phyloP scores from a whole-genome alignment of 2,329 filamentous ascomycete genomes.

The Fusarium graminum region DNA sequence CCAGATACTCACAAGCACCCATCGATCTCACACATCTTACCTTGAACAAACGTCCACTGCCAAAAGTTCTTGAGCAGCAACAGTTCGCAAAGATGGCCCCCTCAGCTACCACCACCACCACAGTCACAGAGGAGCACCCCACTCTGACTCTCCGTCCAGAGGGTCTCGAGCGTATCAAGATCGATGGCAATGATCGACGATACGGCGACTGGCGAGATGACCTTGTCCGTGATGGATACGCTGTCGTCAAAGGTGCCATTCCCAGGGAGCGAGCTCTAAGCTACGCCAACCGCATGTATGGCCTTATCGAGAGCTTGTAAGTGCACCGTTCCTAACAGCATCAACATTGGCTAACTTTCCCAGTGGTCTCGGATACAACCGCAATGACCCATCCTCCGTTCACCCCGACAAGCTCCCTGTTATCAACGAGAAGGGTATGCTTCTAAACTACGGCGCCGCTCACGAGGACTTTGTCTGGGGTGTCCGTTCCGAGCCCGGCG shows the following conservation, averaged over 20 bases:
- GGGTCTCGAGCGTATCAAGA: conserved; percentile 40
- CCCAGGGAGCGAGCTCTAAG: conserved; percentile 40
- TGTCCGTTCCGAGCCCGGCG: conserved; percentile 60
- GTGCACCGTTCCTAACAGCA: fast-evolving
- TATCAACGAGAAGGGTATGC: conserved; percentile 60
- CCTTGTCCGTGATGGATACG: conserved; percentile 40
- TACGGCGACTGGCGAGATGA: conserved; percentile 46
- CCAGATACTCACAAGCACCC: not conserved
- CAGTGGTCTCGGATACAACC: conserved; percentile 40
- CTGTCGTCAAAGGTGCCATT: conserved; percentile 41
- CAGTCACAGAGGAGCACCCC: conserved; percentile 26
- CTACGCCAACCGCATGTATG: conserved; percentile 45
- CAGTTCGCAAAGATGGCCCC: conserved; percentile 17
- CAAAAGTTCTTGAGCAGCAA: not conserved
- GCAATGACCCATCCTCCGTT: conserved; percentile 34
- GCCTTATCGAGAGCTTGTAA: conserved; percentile 44
- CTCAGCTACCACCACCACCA: conserved; percentile 24
- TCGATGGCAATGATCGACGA: conserved; percentile 36
- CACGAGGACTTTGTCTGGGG: conserved; percentile 65
- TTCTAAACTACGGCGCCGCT: conserved; percentile 59
- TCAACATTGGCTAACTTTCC: not conserved
- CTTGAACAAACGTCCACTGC: too few relatives aligned
- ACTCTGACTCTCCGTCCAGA: conserved; percentile 42
- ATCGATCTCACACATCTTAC: not conserved
- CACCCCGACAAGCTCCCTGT: conserved; percentile 44